These are phyloP conservation scores for Angophora floribunda DNA, from an alignment of 345 rosid species.

Conservation along the genomic window DNA sequence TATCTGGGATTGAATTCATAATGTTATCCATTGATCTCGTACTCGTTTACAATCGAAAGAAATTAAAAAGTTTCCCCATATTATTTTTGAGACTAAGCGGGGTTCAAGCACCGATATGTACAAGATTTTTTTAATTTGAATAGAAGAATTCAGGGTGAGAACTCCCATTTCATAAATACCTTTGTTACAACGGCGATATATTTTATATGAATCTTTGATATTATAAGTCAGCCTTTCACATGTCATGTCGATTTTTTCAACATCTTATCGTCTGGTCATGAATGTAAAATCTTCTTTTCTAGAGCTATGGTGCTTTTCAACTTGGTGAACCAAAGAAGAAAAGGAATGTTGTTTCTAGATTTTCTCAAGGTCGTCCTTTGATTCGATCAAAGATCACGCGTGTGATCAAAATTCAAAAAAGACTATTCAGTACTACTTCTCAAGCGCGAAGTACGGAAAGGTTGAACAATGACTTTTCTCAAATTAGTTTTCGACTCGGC, in stretches of 20 bases:
- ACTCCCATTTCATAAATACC: neutral
- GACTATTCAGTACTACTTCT: neutral
- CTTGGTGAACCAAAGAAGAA: neutral
- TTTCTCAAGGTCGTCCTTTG: neutral
- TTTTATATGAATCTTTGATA: neutral
- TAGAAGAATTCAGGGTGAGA: neutral
- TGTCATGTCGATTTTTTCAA: neutral
- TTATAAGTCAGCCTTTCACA: neutral
- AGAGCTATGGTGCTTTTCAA: neutral
- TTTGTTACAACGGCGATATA: neutral
- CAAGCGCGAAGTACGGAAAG: neutral
- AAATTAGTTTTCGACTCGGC: neutral
- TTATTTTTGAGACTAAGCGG: rapidly evolving
- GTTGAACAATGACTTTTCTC: neutral
- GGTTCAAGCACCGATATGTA: rapidly evolving
- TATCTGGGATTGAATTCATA: neutral
- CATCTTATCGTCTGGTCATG: neutral
- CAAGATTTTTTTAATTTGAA: neutral
- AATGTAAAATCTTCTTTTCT: neutral
- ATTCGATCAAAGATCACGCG: neutral
- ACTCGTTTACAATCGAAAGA: neutral
- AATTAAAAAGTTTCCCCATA: neutral
- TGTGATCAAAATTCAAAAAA: neutral
- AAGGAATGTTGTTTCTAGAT: neutral
- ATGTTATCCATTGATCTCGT: neutral